Percentiles rank a stretch among this genome's conserved stretches.
These are phyloP conservation scores for Ophiorrhiza pumila DNA, from an alignment of 257 asterid genomes.

Conservation along the genomic window DNA sequence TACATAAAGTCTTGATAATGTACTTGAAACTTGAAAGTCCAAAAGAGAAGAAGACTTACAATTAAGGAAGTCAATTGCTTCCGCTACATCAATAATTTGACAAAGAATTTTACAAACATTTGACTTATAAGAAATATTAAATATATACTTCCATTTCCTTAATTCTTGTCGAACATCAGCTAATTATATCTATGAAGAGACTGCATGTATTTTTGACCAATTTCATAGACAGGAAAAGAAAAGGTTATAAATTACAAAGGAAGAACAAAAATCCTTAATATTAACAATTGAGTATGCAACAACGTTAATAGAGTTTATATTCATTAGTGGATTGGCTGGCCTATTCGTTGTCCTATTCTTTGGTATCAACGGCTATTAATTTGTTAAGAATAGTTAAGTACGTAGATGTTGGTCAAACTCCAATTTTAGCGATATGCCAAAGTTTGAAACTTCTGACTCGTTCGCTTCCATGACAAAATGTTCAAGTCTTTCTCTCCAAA, in stretches of 20 bases:
- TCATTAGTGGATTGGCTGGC: constrained; percentile 5
- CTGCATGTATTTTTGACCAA: no score
- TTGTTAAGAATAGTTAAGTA: not conserved
- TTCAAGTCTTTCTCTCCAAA: not conserved
- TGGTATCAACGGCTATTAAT: not conserved
- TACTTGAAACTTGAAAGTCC: not conserved
- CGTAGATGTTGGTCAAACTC: constrained; percentile 9
- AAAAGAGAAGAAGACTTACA: not conserved
- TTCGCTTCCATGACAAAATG: not conserved
- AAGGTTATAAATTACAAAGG: not conserved
- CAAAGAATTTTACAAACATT: not conserved
- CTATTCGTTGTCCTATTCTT: not conserved
- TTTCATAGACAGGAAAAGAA: no score
- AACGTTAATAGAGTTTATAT: not conserved
- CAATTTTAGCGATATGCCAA: not conserved
- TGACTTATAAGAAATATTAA: not conserved
- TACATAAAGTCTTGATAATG: not conserved
- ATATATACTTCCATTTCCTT: not conserved
- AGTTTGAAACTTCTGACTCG: constrained; percentile 13
- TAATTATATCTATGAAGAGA: no score
- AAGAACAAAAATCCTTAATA: not conserved
- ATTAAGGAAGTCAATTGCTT: not conserved
- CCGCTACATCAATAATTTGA: not conserved
- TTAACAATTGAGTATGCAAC: no score
- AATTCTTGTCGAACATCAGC: not conserved